Evolutionary conservation across 2,329 filamentous ascomycete species (phyloP), one percentile per base, ranked within the genome.

Genomic region (Diplocarpon mali): DNA sequence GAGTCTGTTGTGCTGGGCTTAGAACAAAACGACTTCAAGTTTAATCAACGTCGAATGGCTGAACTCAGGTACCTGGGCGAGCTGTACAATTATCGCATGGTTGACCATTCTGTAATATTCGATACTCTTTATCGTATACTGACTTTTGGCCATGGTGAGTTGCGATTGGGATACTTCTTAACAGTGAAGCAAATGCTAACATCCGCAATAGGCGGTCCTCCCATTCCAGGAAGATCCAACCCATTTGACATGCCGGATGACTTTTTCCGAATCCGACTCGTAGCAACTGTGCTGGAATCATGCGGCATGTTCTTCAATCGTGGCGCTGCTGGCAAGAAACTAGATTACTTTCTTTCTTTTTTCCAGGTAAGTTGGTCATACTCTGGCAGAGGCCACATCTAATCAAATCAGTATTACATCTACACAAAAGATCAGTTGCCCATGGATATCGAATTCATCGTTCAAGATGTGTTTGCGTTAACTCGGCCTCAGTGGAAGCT

Each of bases 1-100:
- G 93, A 98, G 64, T 83, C 85, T 5, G 83, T 98, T 52, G 83
- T 76, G 0, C 75, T 93, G 52, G 92, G 92, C 1, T 71, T 98
- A 2, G 92, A 98, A 64, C 78, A 89, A 55, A 96, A 96, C 57
- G 92, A 98, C 62, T 98, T 95, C 72, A 89, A 93, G 58, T 93
- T 88, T 67, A 95, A 94, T 61, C 92, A 98, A 65, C 83, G 89
- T 48, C 83, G 92, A 16, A 82, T 98, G 50, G 86, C 93, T 2
- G 90, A 96, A 64, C 86, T 95, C 59, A 96, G 95, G 62, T 98
- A 95, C 61, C 72, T 98, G 5, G 89, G 86, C 16, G 92, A 98
- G 65, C 75, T 98, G 9, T 98, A 98, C 68, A 95, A 95, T 59
- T 98, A 96, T 62, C 85, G 92, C 46, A 86, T 98, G 77, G 76